Evolutionary conservation across 208 protist genomes (phyloP).

Genomic region (Acanthamoeba royreba): DNA sequence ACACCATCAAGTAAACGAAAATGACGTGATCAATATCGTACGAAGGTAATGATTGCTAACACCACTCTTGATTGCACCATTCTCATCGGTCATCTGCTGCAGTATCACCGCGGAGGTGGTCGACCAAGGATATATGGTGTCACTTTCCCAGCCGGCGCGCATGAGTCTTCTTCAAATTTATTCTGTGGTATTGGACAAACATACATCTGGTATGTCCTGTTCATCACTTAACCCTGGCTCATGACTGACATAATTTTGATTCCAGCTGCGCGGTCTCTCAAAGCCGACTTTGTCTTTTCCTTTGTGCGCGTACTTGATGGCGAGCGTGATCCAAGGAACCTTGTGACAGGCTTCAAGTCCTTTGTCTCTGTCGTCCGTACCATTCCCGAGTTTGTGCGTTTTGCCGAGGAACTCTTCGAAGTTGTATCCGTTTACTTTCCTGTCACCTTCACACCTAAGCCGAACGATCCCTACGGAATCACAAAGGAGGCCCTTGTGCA

Average conservation of each 20-base stretch:
- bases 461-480: slow-evolving; percentile 56
- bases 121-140: slow-evolving; percentile 28
- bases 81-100: neutral
- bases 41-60: neutral
- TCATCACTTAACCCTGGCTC: neutral
- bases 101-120: slow-evolving; percentile 15
- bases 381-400: slow-evolving; percentile 55
- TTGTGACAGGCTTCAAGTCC: slow-evolving; percentile 53
- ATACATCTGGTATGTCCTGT: neutral
- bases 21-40: neutral
- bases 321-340: slow-evolving; percentile 65
- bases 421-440: slow-evolving; percentile 63
- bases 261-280: slow-evolving; percentile 45
- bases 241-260: neutral
- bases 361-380: slow-evolving; percentile 43
- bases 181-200: neutral
- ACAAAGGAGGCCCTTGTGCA: slow-evolving; percentile 54
- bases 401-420: slow-evolving; percentile 64
- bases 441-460: slow-evolving; percentile 64
- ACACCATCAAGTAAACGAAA: neutral
- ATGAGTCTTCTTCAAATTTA: slow-evolving; percentile 19
- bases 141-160: neutral
- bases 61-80: neutral
- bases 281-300: slow-evolving; percentile 62
- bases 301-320: slow-evolving; percentile 63